A percentile compares a stretch with the other conserved stretches of the same genome.
phyloP scores from a whole-genome alignment of 176 grass and related monocot species.

The Miscanthus lutarioriparius region DNA sequence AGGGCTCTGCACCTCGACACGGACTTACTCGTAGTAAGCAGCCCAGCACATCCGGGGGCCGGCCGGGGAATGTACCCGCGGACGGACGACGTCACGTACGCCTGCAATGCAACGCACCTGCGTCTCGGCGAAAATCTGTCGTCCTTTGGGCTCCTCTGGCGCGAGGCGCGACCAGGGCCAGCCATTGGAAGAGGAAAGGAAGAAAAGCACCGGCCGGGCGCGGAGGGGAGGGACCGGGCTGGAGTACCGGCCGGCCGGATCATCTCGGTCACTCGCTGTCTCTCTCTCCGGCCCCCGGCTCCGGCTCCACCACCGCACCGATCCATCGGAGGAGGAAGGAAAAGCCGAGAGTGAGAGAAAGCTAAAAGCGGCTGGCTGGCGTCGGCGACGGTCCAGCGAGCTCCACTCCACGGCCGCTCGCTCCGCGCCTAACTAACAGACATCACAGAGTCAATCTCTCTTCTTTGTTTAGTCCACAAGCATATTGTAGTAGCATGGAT shows the following conservation, averaged over 20 bases:
- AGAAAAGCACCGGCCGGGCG: conserved; percentile 20
- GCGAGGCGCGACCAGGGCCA: background rate
- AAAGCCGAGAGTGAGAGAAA: background rate
- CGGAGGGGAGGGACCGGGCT: background rate
- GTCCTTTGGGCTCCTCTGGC: background rate
- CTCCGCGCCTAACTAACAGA: background rate
- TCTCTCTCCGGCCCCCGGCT: background rate
- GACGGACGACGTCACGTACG: conserved; percentile 13
- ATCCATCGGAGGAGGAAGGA: conserved; percentile 18
- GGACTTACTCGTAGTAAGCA: no score
- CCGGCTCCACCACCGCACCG: background rate
- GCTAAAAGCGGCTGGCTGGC: conserved; percentile 8
- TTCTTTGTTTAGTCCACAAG: background rate
- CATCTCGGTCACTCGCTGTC: background rate
- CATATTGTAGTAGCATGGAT: background rate
- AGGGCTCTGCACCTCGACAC: background rate
- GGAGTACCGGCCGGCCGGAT: background rate
- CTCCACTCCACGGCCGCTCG: background rate
- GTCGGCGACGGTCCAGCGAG: background rate
- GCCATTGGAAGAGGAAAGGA: background rate
- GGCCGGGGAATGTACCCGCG: background rate
- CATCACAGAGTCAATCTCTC: background rate
- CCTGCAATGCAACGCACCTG: background rate
- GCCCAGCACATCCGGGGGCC: background rate
- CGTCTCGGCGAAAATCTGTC: conserved; percentile 20